phyloP scores from a whole-genome alignment of 2,329 filamentous ascomycete genomes.

The Ploettnerulaceae sp. region DNA sequence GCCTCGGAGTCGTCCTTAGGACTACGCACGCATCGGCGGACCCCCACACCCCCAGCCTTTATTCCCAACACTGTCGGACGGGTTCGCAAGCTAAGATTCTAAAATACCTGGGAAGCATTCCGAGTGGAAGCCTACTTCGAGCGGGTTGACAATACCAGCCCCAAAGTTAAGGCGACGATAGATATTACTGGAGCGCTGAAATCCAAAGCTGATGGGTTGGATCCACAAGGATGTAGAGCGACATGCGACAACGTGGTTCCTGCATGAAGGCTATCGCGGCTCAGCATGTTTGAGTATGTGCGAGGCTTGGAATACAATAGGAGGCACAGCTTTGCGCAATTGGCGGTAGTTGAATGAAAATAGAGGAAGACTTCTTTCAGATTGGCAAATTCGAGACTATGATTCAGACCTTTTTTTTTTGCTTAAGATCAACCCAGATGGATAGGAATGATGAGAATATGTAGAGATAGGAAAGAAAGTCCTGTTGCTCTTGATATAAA shows the following conservation, averaged over 20 bases:
- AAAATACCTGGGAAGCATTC: constrained; percentile 7
- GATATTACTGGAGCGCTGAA: background rate
- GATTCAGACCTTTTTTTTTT: background rate
- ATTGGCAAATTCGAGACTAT: background rate
- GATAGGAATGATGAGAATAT: too few species aligned
- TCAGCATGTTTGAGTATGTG: constrained; percentile 1
- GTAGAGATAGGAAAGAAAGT: background rate
- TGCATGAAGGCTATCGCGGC: constrained; percentile 9
- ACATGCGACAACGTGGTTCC: constrained; percentile 5
- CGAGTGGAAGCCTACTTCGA: constrained; percentile 16
- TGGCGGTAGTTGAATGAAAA: background rate
- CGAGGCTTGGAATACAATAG: background rate
- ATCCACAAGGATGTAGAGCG: constrained; percentile 1
- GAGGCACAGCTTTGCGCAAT: constrained; percentile 2
- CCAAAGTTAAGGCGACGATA: constrained; percentile 5
- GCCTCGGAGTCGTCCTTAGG: background rate
- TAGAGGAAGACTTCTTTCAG: background rate
- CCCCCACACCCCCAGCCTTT: background rate
- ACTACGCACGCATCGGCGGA: background rate
- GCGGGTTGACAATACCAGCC: constrained; percentile 6
- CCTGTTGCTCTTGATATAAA: constrained; percentile 10
- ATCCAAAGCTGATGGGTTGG: background rate
- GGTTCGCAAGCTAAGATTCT: background rate
- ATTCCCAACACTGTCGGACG: constrained; percentile 3
- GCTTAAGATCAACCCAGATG: too few species aligned